Evolutionary conservation across 208 protist genomes (phyloP), one percentile per base, ranked within the genome.

Genomic region (Herpetomonas samuelpessoai): DNA sequence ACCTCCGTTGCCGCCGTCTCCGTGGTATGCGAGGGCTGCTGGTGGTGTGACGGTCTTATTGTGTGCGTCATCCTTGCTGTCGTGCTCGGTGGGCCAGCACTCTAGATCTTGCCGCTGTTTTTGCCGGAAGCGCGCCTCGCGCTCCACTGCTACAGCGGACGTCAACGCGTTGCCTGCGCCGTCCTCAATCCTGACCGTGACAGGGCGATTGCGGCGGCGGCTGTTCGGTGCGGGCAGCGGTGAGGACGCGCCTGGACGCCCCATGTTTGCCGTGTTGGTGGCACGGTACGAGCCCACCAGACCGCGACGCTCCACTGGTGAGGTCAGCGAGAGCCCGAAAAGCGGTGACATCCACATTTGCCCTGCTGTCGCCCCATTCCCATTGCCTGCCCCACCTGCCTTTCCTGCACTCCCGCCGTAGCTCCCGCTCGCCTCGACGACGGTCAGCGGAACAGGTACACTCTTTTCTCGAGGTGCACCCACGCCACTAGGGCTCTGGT

Each of bases 101-200:
- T 63, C 21, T 19, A 55, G 27, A 55, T 41, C 51, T 63, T 52
- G 24, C 59, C 65, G 44, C 51, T 19, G 24, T 19, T n/a, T 9
- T 45, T 65, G 54, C 10, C 48, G 58, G 35, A 60, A 29, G 19
- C 28, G 51, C 47, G 57, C 47, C 44, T 72, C 59, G 7, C 29
- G 48, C 3, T 38, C 54, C 6, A 38, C 3, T 3, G 35, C 16
- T 0, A 12, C 7, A 2, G 18, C 44, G 10, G 44, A 38, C 19
- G 41, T 27, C 10, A 31, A n/a, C 7, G 41, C n/a, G 64, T 69
- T 41, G 14, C 10, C 57, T 12, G 57, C 28, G 7, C 52, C 58
- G 0, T 51, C 58, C 39, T 73, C 47, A 7, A 64, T 73, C 16
- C 29, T 19, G 12, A 65, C 65, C 58, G 48, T 29, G 22, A 6